These are phyloP conservation scores for Singerocomus inundabilis DNA, from an alignment of 1,284 basidiomycete species.

Conservation along the genomic window DNA sequence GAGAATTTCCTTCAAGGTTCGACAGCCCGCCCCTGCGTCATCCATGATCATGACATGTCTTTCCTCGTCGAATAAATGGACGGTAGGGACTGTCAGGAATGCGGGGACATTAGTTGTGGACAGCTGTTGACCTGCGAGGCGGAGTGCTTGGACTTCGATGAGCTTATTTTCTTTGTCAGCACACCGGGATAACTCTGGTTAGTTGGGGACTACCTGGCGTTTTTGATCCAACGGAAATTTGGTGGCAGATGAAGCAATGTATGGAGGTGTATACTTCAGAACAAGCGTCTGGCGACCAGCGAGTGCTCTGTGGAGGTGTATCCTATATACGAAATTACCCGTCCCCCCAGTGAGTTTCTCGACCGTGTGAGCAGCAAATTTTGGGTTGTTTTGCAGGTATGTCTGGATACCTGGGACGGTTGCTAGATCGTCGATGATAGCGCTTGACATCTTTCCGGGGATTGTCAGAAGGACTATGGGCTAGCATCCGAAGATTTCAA, in stretches of 20 bases:
- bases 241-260: constrained; percentile 27
- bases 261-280: constrained; percentile 56
- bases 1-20: constrained; percentile 51
- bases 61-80: constrained; percentile 49
- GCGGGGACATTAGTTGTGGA: constrained; percentile 29
- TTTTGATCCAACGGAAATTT: constrained; percentile 41
- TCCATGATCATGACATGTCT: constrained; percentile 57
- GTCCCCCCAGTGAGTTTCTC: constrained; percentile 46
- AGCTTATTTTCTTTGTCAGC: constrained; percentile 30
- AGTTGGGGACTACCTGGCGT: constrained; percentile 47
- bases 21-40: constrained; percentile 45
- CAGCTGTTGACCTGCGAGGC: constrained; percentile 36
- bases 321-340: constrained; percentile 54
- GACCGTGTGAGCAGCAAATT: constrained; percentile 37
- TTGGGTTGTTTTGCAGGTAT: constrained; percentile 39
- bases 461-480: not conserved
- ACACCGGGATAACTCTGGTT: not conserved
- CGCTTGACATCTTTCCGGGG: constrained; percentile 18
- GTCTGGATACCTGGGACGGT: constrained; percentile 35
- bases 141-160: constrained; percentile 53
- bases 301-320: constrained; percentile 41
- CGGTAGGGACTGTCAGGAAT: constrained; percentile 45
- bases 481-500: not conserved
- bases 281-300: constrained; percentile 45
- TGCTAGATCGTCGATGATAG: constrained; percentile 32